Conservation (phyloP, 2,329 filamentous ascomycete genomes). For the Colletotrichum siamense region DNA sequence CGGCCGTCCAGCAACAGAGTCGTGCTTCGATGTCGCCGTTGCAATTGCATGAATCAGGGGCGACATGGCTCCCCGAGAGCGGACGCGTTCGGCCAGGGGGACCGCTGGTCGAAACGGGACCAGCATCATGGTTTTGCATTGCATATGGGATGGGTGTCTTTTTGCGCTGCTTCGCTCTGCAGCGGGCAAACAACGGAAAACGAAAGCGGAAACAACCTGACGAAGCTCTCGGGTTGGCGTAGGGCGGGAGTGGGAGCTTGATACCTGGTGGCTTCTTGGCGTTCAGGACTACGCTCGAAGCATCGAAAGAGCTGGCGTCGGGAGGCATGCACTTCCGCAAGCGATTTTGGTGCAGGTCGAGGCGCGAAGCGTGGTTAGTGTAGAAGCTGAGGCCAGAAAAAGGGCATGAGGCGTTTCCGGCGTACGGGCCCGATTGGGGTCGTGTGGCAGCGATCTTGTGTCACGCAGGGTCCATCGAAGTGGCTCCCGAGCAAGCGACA, state of each 20-base stretch:
- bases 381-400: background rate
- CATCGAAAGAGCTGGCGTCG: background rate
- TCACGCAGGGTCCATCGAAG: constrained; percentile 6
- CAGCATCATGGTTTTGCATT: constrained; percentile 16
- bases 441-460: constrained; percentile 6
- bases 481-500: background rate
- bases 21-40: background rate
- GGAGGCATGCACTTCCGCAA: constrained; percentile 1
- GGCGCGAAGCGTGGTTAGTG: background rate
- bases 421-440: constrained; percentile 3
- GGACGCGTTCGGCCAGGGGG: constrained; percentile 6
- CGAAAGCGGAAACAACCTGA: constrained; percentile 12
- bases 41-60: constrained; percentile 19
- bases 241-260: background rate
- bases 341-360: background rate
- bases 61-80: background rate
- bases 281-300: constrained; percentile 8
- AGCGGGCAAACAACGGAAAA: background rate
- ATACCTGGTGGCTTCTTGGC: background rate
- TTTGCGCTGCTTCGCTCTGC: background rate
- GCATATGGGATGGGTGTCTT: background rate
- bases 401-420: constrained; percentile 12
- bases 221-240: background rate
- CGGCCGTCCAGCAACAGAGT: background rate
- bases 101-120: constrained; percentile 5